phyloP scores from a whole-genome alignment of 306 rosid genomes.

The Morella rubra region DNA sequence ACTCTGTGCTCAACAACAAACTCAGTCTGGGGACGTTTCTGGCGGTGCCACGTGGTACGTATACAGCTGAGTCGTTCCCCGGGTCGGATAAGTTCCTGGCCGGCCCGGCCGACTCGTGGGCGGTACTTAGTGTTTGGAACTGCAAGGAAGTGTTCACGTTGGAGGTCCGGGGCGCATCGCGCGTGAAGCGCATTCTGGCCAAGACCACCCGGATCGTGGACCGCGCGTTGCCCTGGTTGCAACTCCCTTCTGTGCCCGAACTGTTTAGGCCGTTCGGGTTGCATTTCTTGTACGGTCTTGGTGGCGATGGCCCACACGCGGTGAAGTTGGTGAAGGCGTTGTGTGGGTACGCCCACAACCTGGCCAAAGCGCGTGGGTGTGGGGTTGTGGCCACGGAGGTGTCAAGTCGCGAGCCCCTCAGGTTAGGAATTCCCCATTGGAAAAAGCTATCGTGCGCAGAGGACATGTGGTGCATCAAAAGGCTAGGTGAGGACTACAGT shows the following conservation, averaged over 20 bases:
- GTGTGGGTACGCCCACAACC: slow-evolving; percentile 69
- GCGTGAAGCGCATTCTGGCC: slow-evolving; percentile 44
- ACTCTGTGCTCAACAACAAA: slow-evolving; percentile 60
- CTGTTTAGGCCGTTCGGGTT: slow-evolving; percentile 77
- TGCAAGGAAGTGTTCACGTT: slow-evolving; percentile 72
- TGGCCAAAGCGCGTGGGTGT: slow-evolving; percentile 71
- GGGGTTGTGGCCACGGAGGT: slow-evolving; percentile 86
- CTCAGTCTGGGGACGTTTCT: slow-evolving; percentile 81
- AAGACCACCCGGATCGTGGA: slow-evolving; percentile 70
- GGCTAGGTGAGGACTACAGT: slow-evolving; percentile 78
- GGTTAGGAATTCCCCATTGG: slow-evolving; percentile 83
- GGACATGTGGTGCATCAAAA: slow-evolving; percentile 85
- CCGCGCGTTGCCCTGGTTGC: slow-evolving; percentile 69
- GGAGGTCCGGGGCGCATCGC: slow-evolving; percentile 76
- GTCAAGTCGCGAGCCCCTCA: slow-evolving; percentile 56
- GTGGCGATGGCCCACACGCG: slow-evolving; percentile 74
- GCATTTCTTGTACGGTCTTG: slow-evolving; percentile 76
- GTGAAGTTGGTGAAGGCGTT: slow-evolving; percentile 56
- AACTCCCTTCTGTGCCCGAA: slow-evolving; percentile 77
- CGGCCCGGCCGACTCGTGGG: slow-evolving; percentile 84
- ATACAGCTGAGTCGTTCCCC: slow-evolving; percentile 39
- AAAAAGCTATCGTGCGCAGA: slow-evolving; percentile 70
- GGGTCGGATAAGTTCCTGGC: slow-evolving; percentile 58
- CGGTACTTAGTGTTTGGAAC: slow-evolving; percentile 87
- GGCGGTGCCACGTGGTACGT: slow-evolving; percentile 64